Conservation (phyloP, 768 basidiomycete genomes). For the Auricularia cornea region DNA sequence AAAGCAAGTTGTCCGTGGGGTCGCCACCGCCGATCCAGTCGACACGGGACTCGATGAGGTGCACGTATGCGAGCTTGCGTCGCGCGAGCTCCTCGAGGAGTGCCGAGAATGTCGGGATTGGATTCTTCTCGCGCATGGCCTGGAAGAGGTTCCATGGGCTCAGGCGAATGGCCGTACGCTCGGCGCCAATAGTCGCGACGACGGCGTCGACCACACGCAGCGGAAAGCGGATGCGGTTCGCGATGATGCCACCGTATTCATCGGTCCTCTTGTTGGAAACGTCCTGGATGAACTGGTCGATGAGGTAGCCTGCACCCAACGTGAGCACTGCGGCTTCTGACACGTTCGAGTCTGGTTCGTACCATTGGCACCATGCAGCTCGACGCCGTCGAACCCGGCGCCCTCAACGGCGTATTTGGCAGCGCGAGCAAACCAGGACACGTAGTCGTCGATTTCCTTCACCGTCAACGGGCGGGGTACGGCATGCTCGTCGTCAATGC, state of each 20-base stretch:
- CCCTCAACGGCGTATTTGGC: conserved; percentile 44
- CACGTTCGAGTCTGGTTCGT: background rate
- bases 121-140: background rate
- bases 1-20: background rate
- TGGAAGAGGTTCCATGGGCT: conserved; percentile 12
- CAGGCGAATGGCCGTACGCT: conserved; percentile 27
- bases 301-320: conserved; percentile 21
- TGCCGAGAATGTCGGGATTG: conserved; percentile 4
- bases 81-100: background rate
- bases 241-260: conserved; percentile 38
- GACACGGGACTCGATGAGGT: conserved; percentile 14
- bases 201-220: conserved; percentile 32
- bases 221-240: conserved; percentile 36
- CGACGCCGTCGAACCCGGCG: conserved; percentile 65
- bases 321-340: background rate
- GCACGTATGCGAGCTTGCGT: conserved; percentile 23
- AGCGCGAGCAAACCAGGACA: conserved; percentile 42
- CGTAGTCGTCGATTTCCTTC: conserved; percentile 42
- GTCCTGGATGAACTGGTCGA: conserved; percentile 33
- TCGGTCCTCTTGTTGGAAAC: conserved; percentile 33
- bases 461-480: conserved; percentile 36
- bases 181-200: conserved; percentile 26
- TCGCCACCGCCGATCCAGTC: background rate
- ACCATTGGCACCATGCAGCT: conserved; percentile 27
- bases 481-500: background rate